Conservation (phyloP, 805 yeast genomes). For the Yamadazyma takamatsuzukensis region DNA sequence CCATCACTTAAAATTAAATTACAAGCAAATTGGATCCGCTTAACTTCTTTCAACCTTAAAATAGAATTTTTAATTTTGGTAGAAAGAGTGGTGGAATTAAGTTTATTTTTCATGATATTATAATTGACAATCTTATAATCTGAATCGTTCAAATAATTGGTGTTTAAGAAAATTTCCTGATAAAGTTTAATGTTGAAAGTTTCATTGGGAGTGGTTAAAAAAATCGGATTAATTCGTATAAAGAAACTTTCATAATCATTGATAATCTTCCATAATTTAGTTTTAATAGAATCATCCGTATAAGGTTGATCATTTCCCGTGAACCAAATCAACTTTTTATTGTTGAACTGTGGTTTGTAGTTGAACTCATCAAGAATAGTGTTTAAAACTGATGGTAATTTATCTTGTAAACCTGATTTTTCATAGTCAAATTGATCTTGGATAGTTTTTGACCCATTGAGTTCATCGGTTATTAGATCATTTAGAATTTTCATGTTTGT, state of each 20-base stretch:
- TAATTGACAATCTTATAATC: too few relatives aligned
- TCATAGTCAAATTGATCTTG: conserved; percentile 10
- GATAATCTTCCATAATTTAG: conserved; percentile 52
- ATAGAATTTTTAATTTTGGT: conserved; percentile 46
- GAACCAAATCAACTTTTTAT: conserved; percentile 62
- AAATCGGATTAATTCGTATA: conserved; percentile 61
- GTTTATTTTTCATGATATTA: conserved; percentile 2
- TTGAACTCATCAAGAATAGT: conserved; percentile 55
- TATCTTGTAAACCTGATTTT: conserved; percentile 1
- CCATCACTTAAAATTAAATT: conserved; percentile 55
- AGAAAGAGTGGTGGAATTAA: conserved; percentile 20
- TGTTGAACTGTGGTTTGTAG: conserved; percentile 44
- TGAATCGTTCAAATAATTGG: conserved; percentile 36
- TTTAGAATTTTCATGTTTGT: conserved; percentile 54
- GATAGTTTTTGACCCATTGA: conserved; percentile 7
- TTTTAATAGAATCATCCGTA: conserved; percentile 36
- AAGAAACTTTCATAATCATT: conserved; percentile 55
- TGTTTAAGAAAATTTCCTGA: conserved; percentile 54
- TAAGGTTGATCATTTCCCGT: conserved; percentile 75
- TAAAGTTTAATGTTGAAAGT: conserved; percentile 42
- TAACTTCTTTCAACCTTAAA: conserved; percentile 55
- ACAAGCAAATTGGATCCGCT: conserved; percentile 59
- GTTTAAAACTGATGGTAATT: conserved; percentile 41
- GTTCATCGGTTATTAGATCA: conserved; percentile 46
- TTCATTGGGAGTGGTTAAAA: conserved; percentile 37